Percentiles rank a stretch among this genome's conserved stretches.
Conservation (phyloP, 176 grass and related monocot species). For the Oryza nivara region DNA sequence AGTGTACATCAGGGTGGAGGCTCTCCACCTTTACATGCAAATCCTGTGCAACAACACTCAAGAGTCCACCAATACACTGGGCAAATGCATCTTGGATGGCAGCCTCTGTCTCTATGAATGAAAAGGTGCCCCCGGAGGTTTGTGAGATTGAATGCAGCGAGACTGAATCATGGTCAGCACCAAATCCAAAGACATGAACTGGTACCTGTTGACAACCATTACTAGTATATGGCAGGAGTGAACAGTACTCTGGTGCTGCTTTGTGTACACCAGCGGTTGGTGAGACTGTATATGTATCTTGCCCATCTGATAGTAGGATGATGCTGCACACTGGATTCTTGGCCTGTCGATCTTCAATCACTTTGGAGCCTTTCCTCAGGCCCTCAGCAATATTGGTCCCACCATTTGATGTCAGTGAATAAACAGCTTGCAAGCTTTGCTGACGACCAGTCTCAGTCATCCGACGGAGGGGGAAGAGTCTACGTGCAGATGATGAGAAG, state of each 20-base stretch:
- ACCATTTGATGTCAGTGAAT: conserved; percentile 72
- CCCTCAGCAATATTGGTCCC: conserved; percentile 93
- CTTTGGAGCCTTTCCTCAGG: conserved; percentile 90
- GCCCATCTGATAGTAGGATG: conserved; percentile 90
- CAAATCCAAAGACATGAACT: conserved; percentile 94
- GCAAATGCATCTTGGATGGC: conserved; percentile 95
- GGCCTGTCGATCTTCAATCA: conserved; percentile 78
- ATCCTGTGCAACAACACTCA: conserved; percentile 83
- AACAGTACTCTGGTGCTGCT: conserved; percentile 57
- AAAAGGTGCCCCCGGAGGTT: conserved; percentile 86
- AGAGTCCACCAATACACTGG: conserved; percentile 88
- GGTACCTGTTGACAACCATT: conserved; percentile 52
- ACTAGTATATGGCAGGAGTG: conserved; percentile 65
- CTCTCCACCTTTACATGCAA: conserved; percentile 65
- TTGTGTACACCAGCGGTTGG: conserved; percentile 61
- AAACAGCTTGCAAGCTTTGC: conserved; percentile 76
- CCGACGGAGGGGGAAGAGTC: conserved; percentile 79
- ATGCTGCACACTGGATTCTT: conserved; percentile 96
- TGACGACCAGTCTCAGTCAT: conserved; percentile 82
- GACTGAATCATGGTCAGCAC: conserved; percentile 77
- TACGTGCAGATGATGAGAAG: conserved; percentile 86
- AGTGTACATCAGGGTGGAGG: conserved; percentile 62
- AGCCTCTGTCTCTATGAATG: conserved; percentile 89
- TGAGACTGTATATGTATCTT: conserved; percentile 77
- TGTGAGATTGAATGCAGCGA: conserved; percentile 88